Base-by-base conservation (phyloP, 345 rosid species). In the Eucalyptus victrix region DNA sequence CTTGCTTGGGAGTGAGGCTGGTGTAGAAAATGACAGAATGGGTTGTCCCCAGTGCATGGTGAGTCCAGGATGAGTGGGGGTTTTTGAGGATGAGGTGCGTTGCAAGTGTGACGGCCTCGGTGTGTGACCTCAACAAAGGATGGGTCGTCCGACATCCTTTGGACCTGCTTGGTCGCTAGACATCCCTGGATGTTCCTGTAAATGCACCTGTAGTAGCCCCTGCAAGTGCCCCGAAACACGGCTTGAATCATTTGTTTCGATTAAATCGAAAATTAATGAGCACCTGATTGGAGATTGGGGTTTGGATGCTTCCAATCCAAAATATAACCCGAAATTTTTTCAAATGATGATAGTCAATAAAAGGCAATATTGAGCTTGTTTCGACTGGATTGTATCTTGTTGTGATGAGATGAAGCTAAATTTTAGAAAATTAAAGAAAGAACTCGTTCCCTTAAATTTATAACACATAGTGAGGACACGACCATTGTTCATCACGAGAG, bases 141-240 rank as follows among this genome's bases (percentile, higher is more conserved):
- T 40, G 96, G 94, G 53, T 90, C 86, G 18, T 88, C 54, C 81
- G 89, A 88, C 58, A 92, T 80, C 93, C 34, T 91, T 60, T 92
- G 95, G 49, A 95, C 92, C 37, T 93, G 96, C 88, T 92, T 94
- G 53, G 91, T 92, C 24, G 95, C 95, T 91, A 47, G 91, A 83
- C 96, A 95, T 30, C 93, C 88, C 88, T 93, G 92, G 32, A 91
- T 93, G 44, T 24, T 8, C 88, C 86, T 92, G 93, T 95, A 92
- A 2, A 93, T 93, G 88, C 96, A 95, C 86, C 76, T 95, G 26
- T 7, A 94, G 88, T 94, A 94, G 89, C 89, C 89, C 92, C 95
- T 93, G 91, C 62, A 44, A 40, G 72, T 65, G 72, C 32, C 21
- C 7, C 37, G 17, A 8, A 86, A 86, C 9, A 18, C 23, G 16